phyloP scores from a whole-genome alignment of 768 basidiomycete species.

The Thelephora aurantiotincta region DNA sequence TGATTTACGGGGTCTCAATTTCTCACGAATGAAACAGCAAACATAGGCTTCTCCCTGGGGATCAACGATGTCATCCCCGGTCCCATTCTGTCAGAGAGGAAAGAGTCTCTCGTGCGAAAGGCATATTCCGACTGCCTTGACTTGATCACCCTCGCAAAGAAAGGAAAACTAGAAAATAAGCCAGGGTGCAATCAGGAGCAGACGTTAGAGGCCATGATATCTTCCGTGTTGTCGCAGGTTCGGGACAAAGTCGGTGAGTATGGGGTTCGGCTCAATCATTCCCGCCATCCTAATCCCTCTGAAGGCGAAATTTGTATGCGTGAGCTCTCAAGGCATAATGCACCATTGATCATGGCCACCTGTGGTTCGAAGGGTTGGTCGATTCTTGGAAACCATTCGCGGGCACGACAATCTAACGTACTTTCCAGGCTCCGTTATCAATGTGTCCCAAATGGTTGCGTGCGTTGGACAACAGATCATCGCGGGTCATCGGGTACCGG shows the following conservation, averaged over 20 bases:
- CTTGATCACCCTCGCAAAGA: slow-evolving; percentile 80
- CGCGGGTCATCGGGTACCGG: slow-evolving; percentile 91
- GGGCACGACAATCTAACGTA: neutral
- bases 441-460: slow-evolving; percentile 99
- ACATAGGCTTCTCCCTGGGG: slow-evolving; percentile 93
- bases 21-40: slow-evolving; percentile 43
- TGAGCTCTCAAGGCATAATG: slow-evolving; percentile 94
- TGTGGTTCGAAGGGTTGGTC: slow-evolving; percentile 90
- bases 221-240: slow-evolving; percentile 85
- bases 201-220: slow-evolving; percentile 93
- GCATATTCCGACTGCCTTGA: slow-evolving; percentile 83
- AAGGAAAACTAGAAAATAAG: slow-evolving; percentile 87
- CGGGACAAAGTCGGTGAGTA: slow-evolving; percentile 85
- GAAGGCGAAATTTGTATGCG: slow-evolving; percentile 68
- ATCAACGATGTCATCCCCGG: slow-evolving; percentile 99
- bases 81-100: slow-evolving; percentile 60
- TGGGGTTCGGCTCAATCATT: neutral
- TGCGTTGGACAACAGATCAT: slow-evolving; percentile 99
- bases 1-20: slow-evolving; percentile 1
- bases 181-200: slow-evolving; percentile 97
- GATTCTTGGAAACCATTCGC: neutral
- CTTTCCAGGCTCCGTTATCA: slow-evolving; percentile 87
- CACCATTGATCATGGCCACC: slow-evolving; percentile 96
- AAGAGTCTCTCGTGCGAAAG: slow-evolving; percentile 73
- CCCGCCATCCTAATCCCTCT: neutral